These are phyloP conservation scores for Prunus yedoensis DNA, from an alignment of 331 rosid species.

Conservation along the genomic window DNA sequence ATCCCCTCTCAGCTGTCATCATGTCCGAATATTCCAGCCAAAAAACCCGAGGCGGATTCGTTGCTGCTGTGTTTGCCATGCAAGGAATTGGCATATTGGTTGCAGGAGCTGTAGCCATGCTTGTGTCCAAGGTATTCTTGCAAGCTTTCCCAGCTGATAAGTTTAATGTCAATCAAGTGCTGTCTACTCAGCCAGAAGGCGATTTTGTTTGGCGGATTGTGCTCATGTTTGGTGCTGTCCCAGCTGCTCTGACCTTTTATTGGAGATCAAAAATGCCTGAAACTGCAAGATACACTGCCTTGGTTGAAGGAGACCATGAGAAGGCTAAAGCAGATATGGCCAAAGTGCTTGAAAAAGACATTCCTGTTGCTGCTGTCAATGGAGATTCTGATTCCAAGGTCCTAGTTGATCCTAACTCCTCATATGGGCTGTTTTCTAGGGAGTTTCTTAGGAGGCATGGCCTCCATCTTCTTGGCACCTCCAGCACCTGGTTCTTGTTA, in stretches of 20 bases:
- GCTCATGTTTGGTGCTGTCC: conserved; percentile 21
- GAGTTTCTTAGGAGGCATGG: conserved; percentile 21
- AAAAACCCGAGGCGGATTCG: conserved; percentile 15
- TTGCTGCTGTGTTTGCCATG: conserved; percentile 25
- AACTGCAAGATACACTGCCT: conserved; percentile 30
- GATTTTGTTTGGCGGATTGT: conserved; percentile 29
- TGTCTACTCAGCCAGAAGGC: conserved; percentile 26
- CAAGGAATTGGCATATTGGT: conserved; percentile 24
- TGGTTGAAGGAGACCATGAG: conserved; percentile 21
- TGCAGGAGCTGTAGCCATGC: conserved; percentile 17
- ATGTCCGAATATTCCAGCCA: conserved; percentile 26
- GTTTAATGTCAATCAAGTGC: background rate
- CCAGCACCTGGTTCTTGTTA: conserved; percentile 25
- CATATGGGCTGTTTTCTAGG: conserved; percentile 14
- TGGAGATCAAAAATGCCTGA: conserved; percentile 29
- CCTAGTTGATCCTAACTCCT: background rate
- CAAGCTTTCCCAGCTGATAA: conserved; percentile 7
- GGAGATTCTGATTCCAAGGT: background rate
- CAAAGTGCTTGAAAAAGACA: conserved; percentile 19
- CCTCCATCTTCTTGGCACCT: conserved; percentile 20
- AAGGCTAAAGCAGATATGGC: conserved; percentile 30
- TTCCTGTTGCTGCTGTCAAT: background rate
- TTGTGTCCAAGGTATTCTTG: conserved; percentile 15
- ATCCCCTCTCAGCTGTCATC: conserved; percentile 30
- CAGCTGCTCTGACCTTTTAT: conserved; percentile 25